Percentiles rank a stretch among this genome's conserved stretches.
These are phyloP conservation scores for Theileria equi DNA, from an alignment of 169 alveolate genomes.

Conservation along the genomic window DNA sequence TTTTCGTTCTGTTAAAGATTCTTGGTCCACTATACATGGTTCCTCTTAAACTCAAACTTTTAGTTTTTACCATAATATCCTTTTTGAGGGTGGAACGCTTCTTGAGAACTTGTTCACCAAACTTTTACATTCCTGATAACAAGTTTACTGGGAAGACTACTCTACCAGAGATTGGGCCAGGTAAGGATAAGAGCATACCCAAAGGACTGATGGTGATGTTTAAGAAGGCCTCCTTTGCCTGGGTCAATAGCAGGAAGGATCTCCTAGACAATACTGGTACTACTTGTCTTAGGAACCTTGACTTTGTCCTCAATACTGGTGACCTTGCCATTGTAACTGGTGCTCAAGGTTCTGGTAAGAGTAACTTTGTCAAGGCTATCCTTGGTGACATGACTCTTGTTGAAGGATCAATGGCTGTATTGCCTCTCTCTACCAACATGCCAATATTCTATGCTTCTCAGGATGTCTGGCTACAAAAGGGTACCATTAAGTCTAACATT, in stretches of 20 bases:
- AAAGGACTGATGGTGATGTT: slow-evolving; percentile 18
- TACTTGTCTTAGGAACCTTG: neutral
- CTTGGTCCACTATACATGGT: slow-evolving; percentile 23
- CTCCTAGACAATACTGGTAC: neutral
- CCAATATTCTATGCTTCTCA: slow-evolving; percentile 61
- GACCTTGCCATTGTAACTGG: slow-evolving; percentile 49
- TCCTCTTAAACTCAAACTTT: slow-evolving; percentile 21
- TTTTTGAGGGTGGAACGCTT: slow-evolving; percentile 19
- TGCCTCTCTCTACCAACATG: slow-evolving; percentile 43
- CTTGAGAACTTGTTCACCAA: slow-evolving; percentile 43
- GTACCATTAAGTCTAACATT: slow-evolving; percentile 46
- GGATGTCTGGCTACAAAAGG: slow-evolving; percentile 53
- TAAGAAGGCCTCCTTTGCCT: slow-evolving; percentile 34
- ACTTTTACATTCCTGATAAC: slow-evolving; percentile 22
- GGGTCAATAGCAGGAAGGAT: slow-evolving; percentile 19
- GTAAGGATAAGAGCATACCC: neutral
- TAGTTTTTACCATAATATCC: slow-evolving; percentile 22
- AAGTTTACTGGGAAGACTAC: neutral
- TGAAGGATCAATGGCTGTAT: slow-evolving; percentile 55
- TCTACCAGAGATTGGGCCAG: neutral
- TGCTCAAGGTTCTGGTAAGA: slow-evolving; percentile 54
- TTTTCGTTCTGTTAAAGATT: slow-evolving; percentile 16
- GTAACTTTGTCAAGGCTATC: slow-evolving; percentile 44
- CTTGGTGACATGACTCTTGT: slow-evolving; percentile 64
- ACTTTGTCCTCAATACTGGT: slow-evolving; percentile 36